Conservation (phyloP, 2,329 filamentous ascomycete species). For the Apiospora malaysiana region DNA sequence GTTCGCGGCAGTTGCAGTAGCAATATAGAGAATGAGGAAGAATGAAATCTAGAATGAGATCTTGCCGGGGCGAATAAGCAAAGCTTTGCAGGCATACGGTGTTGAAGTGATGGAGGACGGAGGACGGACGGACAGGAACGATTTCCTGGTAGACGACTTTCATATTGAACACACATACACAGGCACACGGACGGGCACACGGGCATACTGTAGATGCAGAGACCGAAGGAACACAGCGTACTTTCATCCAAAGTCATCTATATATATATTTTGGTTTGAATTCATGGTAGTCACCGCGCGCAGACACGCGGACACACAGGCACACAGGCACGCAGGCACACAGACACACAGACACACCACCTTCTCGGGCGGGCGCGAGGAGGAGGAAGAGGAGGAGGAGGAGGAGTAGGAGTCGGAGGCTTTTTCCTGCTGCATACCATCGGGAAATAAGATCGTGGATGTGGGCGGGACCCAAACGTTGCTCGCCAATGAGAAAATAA, state of each 20-base stretch:
- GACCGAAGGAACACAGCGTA: background rate
- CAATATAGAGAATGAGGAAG: background rate
- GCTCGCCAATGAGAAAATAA: slow-evolving; percentile 21
- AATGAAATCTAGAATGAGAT: background rate
- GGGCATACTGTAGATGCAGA: background rate
- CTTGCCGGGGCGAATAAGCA: background rate
- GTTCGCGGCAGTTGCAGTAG: background rate
- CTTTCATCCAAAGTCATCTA: background rate
- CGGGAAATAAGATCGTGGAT: slow-evolving; percentile 20
- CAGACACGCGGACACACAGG: background rate
- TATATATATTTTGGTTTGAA: background rate
- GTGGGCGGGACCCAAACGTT: slow-evolving; percentile 12
- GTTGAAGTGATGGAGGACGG: background rate
- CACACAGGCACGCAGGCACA: too few species aligned
- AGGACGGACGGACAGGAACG: background rate
- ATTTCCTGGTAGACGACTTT: background rate
- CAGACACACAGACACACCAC: background rate
- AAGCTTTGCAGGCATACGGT: background rate
- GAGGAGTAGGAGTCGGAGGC: too few species aligned
- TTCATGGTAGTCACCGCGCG: slow-evolving; percentile 5
- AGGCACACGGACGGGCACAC: background rate
- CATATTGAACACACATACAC: background rate
- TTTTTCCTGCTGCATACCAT: slow-evolving; percentile 13
- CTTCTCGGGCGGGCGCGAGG: background rate
- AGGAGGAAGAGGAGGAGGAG: too few species aligned